phyloP scores from a whole-genome alignment of 1,284 basidiomycete genomes.

The Pisolithus thermaeus region DNA sequence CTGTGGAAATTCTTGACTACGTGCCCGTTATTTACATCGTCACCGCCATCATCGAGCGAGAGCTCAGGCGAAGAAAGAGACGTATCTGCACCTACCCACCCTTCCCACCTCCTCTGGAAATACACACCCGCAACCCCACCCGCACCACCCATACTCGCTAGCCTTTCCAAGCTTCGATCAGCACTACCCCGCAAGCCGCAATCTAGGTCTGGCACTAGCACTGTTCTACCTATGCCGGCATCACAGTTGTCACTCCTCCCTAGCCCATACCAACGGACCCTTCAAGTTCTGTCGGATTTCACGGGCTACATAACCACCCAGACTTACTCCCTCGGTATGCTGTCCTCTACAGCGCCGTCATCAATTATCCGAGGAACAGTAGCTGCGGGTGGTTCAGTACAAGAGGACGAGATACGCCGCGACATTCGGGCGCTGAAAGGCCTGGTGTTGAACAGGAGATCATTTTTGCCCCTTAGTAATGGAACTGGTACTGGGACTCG shows the following conservation, averaged over 20 bases:
- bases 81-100: conserved; percentile 14
- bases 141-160: conserved; percentile 41
- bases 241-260: conserved; percentile 21
- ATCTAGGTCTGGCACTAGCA: conserved; percentile 17
- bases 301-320: conserved; percentile 50
- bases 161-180: conserved; percentile 41
- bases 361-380: conserved; percentile 13
- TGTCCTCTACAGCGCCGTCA: neutral
- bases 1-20: conserved; percentile 58
- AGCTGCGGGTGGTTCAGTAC: conserved; percentile 10
- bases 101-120: conserved; percentile 42
- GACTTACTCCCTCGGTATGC: conserved; percentile 33
- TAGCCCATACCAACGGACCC: conserved; percentile 35
- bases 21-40: conserved; percentile 42
- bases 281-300: conserved; percentile 43
- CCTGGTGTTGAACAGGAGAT: conserved; percentile 44
- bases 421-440: conserved; percentile 52
- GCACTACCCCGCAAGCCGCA: conserved; percentile 37
- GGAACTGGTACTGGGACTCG: neutral
- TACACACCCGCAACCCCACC: conserved; percentile 39
- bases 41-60: conserved; percentile 4
- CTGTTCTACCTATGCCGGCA: conserved; percentile 6
- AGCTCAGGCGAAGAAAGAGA: no score
- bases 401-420: conserved; percentile 45
- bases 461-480: conserved; percentile 18